These are phyloP conservation scores for Chalciporus piperatus DNA, from an alignment of 768 basidiomycete genomes.

Conservation along the genomic window DNA sequence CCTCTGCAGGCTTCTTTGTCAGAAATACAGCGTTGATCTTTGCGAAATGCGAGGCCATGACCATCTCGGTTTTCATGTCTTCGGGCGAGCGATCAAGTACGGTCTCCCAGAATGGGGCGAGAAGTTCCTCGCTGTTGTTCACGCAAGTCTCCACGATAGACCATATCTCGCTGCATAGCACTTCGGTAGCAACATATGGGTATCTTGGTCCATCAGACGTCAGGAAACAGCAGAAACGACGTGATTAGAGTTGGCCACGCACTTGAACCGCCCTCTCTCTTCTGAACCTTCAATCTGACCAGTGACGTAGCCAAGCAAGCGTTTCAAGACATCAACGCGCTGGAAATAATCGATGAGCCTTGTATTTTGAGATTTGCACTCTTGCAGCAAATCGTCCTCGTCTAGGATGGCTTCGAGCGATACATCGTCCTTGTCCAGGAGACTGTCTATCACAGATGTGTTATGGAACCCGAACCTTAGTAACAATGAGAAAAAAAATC, in stretches of 20 bases:
- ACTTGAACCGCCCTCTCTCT: conserved; percentile 81
- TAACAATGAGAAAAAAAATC: conserved; percentile 7
- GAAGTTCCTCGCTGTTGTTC: conserved; percentile 62
- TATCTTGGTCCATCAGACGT: conserved; percentile 51
- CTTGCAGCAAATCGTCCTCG: conserved; percentile 90
- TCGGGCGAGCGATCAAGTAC: conserved; percentile 77
- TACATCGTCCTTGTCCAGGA: conserved; percentile 88
- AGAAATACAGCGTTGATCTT: conserved; percentile 90
- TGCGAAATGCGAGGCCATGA: conserved; percentile 90
- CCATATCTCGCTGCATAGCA: conserved; percentile 95
- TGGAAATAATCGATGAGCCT: conserved; percentile 86
- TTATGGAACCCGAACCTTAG: conserved; percentile 87
- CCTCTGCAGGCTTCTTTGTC: conserved; percentile 86
- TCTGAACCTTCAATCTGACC: conserved; percentile 84
- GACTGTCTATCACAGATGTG: conserved; percentile 83
- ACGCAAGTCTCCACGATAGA: conserved; percentile 90
- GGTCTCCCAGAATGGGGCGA: conserved; percentile 90
- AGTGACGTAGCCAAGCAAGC: conserved; percentile 80
- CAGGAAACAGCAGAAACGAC: not conserved
- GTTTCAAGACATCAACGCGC: conserved; percentile 74
- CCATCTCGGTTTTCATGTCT: conserved; percentile 83
- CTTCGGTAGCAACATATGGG: conserved; percentile 90
- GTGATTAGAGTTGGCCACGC: conserved; percentile 31
- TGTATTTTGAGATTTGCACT: conserved; percentile 93
- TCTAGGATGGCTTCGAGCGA: conserved; percentile 88